These are phyloP conservation scores for Microbotryum saponariae DNA, from an alignment of 1,284 basidiomycete species.

Conservation along the genomic window DNA sequence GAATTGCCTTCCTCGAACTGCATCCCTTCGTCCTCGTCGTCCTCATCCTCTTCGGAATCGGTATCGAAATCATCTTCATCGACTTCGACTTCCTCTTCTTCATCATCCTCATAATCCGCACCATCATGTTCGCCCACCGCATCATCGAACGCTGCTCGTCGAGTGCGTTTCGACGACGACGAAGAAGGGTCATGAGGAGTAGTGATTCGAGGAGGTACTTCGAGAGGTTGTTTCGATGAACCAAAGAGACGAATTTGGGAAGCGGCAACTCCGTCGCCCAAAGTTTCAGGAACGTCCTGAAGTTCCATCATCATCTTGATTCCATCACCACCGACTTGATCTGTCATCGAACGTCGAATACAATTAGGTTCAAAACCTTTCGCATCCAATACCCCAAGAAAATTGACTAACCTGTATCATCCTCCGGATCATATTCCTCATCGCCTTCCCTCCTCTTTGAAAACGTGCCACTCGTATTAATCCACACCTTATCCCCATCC, in stretches of 20 bases:
- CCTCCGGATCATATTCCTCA: slow-evolving; percentile 46
- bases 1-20: slow-evolving; percentile 5
- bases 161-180: slow-evolving; percentile 23
- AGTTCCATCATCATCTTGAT: slow-evolving; percentile 96
- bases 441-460: slow-evolving; percentile 50
- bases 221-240: slow-evolving; percentile 59
- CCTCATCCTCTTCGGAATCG: slow-evolving; percentile 40
- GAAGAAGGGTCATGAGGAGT: slow-evolving; percentile 30
- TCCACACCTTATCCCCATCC: slow-evolving; percentile 97
- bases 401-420: slow-evolving; percentile 44
- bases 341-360: not conserved
- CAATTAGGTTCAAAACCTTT: too few species aligned
- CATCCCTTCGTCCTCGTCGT: slow-evolving; percentile 11
- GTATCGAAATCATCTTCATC: slow-evolving; percentile 44
- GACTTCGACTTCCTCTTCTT: slow-evolving; percentile 37
- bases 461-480: slow-evolving; percentile 94
- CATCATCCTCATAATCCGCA: slow-evolving; percentile 40
- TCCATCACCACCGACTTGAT: slow-evolving; percentile 59
- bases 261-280: slow-evolving; percentile 72
- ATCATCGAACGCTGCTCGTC: slow-evolving; percentile 40
- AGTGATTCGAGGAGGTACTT: slow-evolving; percentile 36
- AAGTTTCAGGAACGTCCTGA: slow-evolving; percentile 74
- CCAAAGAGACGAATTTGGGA: slow-evolving; percentile 82
- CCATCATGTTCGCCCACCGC: slow-evolving; percentile 48
- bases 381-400: not conserved